Percentiles rank a stretch among this genome's conserved stretches.
phyloP scores from a whole-genome alignment of 129 eudicot genomes.

The Heracleum sosnowskyi region DNA sequence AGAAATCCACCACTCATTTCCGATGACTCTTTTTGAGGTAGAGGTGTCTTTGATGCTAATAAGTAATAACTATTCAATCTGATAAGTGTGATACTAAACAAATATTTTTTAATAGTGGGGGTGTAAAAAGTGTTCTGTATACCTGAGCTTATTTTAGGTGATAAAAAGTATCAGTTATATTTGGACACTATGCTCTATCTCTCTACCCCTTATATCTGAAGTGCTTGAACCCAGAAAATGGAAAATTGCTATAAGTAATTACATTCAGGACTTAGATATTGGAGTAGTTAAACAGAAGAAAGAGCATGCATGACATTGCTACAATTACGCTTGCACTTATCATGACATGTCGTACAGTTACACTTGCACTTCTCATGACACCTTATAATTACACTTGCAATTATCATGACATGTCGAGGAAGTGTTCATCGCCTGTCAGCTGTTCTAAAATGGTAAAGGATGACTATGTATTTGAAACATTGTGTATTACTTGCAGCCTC shows the following conservation, averaged over 20 bases:
- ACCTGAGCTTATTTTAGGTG: background rate
- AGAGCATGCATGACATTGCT: background rate
- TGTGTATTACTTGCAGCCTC: conserved; percentile 63
- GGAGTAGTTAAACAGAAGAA: background rate
- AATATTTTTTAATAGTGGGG: background rate
- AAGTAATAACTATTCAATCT: background rate
- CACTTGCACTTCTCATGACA: background rate
- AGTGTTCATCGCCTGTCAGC: background rate
- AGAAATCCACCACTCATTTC: conserved; percentile 92
- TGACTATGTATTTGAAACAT: conserved; percentile 5
- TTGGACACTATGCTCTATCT: background rate
- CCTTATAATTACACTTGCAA: no score
- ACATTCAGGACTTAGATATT: background rate
- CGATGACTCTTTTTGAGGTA: conserved; percentile 91
- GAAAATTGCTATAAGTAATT: background rate
- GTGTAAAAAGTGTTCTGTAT: background rate
- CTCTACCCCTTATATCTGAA: background rate
- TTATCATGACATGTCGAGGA: background rate
- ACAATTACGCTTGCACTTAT: background rate
- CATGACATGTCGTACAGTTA: background rate
- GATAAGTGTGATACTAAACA: background rate
- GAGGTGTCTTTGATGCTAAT: background rate
- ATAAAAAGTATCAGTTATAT: background rate
- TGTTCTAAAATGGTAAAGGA: background rate
- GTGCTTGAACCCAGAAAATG: background rate